Conservation (phyloP, 345 rosid species). For the Aegle marmelos region DNA sequence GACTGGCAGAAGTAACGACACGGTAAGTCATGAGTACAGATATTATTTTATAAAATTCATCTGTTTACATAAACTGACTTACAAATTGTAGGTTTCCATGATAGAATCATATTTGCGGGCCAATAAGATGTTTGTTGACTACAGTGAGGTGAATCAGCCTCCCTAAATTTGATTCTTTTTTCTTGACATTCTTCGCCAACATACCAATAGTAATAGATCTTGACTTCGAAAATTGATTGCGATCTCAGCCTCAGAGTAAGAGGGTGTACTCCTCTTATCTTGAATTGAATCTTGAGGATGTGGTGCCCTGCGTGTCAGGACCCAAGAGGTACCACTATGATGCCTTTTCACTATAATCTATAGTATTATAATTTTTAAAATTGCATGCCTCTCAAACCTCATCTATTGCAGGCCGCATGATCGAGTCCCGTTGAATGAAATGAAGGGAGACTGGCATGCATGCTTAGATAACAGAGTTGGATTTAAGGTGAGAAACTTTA, state of each 20-base stretch:
- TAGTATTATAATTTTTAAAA: neutral
- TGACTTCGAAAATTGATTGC: constrained; percentile 11
- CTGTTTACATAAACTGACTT: constrained; percentile 14
- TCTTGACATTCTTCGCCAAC: constrained; percentile 5
- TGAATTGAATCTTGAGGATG: constrained; percentile 69
- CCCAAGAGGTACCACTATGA: constrained; percentile 59
- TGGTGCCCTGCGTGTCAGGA: constrained; percentile 87
- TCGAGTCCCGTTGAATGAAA: constrained; percentile 77
- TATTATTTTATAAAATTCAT: neutral
- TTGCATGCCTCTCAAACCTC: constrained; percentile 1
- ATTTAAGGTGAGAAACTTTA: constrained; percentile 62
- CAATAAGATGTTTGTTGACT: constrained; percentile 89
- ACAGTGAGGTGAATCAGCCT: constrained; percentile 57
- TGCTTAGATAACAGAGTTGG: constrained; percentile 86
- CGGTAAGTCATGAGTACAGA: constrained; percentile 32
- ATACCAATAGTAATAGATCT: neutral
- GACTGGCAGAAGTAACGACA: constrained; percentile 83
- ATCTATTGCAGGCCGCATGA: constrained; percentile 74
- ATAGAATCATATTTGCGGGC: constrained; percentile 88
- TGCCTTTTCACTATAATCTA: neutral
- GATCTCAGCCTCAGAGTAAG: constrained; percentile 53
- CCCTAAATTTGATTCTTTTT: neutral
- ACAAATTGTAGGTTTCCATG: constrained; percentile 53
- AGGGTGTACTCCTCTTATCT: constrained; percentile 66
- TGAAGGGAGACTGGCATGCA: constrained; percentile 95